Percentiles rank a stretch among this genome's conserved stretches.
phyloP scores from a whole-genome alignment of 1,284 basidiomycete genomes.

The Phaffia rhodozyma region DNA sequence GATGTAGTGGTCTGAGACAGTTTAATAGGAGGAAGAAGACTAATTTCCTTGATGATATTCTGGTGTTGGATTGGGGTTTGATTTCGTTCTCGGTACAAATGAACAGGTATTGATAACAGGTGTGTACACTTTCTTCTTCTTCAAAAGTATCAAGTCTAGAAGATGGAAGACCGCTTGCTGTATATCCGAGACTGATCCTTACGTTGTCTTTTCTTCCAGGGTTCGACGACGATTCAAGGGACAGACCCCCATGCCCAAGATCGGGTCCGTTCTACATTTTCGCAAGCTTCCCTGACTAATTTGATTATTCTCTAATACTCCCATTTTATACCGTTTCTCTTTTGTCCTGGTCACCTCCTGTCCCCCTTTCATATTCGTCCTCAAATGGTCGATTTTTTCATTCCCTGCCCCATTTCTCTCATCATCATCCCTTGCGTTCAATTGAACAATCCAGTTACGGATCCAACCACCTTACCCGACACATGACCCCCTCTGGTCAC shows the following conservation, averaged over 20 bases:
- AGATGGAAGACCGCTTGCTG: not conserved
- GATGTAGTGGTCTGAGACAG: not conserved
- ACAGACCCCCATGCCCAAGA: conserved; percentile 86
- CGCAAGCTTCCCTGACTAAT: conserved; percentile 1
- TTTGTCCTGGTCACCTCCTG: not conserved
- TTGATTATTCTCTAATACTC: conserved; percentile 19
- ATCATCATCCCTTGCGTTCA: conserved; percentile 4
- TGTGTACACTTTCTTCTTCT: not conserved
- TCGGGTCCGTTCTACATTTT: conserved; percentile 40
- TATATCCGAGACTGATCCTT: conserved; percentile 2
- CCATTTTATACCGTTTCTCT: not conserved
- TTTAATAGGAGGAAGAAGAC: not conserved
- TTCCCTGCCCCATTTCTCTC: not conserved
- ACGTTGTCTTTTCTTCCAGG: conserved; percentile 1
- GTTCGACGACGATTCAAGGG: conserved; percentile 94
- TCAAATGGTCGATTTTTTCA: not conserved
- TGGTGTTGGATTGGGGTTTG: not conserved
- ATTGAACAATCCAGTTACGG: conserved; percentile 34
- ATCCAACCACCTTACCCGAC: conserved; percentile 61
- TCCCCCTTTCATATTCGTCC: not conserved
- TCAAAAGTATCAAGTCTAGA: not conserved
- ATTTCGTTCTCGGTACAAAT: not conserved
- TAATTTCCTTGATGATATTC: not conserved
- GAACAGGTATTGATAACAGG: conserved; percentile 28
- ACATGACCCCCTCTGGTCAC: conserved; percentile 83